Evolutionary conservation across 2,329 filamentous ascomycete genomes (phyloP).

Genomic region (Epichloe sibirici): DNA sequence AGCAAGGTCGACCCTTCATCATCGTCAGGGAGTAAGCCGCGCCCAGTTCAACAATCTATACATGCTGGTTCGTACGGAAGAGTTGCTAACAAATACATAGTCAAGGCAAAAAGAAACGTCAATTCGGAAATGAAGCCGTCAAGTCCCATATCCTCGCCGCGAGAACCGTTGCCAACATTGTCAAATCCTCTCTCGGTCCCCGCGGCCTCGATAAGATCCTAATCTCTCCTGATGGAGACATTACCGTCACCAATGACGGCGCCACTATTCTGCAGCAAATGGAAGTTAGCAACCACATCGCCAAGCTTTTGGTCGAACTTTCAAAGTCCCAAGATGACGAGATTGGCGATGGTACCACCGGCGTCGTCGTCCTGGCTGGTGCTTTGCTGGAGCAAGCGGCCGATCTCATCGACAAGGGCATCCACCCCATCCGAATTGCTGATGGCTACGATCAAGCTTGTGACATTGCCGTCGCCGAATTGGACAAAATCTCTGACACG

Average conservation of each 20-base stretch:
- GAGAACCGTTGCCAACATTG: conserved; percentile 88
- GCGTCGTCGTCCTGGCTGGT: conserved; percentile 90
- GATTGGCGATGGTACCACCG: conserved; percentile 96
- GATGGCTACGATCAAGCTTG: conserved; percentile 97
- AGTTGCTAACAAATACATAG: conserved; percentile 32
- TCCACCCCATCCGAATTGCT: conserved; percentile 96
- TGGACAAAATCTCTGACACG: conserved; percentile 85
- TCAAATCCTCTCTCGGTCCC: conserved; percentile 92
- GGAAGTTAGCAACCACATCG: conserved; percentile 98
- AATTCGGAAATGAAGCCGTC: conserved; percentile 92
- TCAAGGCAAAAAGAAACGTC: conserved; percentile 94
- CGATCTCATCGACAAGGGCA: conserved; percentile 98
- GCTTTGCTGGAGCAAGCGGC: conserved; percentile 92
- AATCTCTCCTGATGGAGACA: conserved; percentile 96
- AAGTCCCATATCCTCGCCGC: conserved; percentile 97
- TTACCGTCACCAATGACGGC: conserved; percentile 97
- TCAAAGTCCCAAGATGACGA: conserved; percentile 98
- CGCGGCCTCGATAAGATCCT: conserved; percentile 97
- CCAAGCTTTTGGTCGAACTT: conserved; percentile 89
- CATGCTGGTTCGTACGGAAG: background rate
- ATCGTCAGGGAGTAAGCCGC: conserved; percentile 76
- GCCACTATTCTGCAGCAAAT: conserved; percentile 96
- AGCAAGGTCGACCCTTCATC: conserved; percentile 94
- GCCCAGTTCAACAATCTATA: conserved; percentile 22
- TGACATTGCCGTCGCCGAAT: conserved; percentile 84